A percentile compares a stretch with the other conserved stretches of the same genome.
Evolutionary conservation across 306 rosid genomes (phyloP).

Genomic region (Carpinus fangiana): DNA sequence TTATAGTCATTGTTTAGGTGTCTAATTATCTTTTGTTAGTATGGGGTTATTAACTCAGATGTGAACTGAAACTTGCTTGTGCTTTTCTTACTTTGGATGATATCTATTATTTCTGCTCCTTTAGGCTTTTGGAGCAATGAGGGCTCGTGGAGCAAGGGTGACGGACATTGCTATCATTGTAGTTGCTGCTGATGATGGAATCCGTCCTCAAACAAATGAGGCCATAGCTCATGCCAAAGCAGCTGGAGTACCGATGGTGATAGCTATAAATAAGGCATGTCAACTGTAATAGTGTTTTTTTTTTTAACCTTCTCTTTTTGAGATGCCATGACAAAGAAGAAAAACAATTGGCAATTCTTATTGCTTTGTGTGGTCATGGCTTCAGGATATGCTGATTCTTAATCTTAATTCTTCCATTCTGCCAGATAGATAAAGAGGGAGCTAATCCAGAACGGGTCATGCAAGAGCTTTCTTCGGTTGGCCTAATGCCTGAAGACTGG

Average conservation of each 20-base stretch:
- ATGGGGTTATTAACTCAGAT: conserved; percentile 17
- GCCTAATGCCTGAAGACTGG: conserved; percentile 98
- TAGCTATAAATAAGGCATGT: conserved; percentile 92
- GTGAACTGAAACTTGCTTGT: conserved; percentile 23
- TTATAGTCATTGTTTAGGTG: conserved; percentile 10
- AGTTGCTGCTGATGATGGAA: conserved; percentile 98
- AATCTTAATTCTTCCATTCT: conserved; percentile 23
- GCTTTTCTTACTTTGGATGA: conserved; percentile 34
- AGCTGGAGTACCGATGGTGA: conserved; percentile 89
- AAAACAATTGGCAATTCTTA: conserved; percentile 12
- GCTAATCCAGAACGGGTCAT: conserved; percentile 93
- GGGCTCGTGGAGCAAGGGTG: conserved; percentile 99
- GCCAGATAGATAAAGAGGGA: conserved; percentile 94
- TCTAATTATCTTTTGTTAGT: conserved; percentile 23
- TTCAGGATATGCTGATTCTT: conserved; percentile 23
- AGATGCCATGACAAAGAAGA: conserved; percentile 7
- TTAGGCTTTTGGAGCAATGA: conserved; percentile 99
- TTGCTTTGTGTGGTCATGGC: conserved; percentile 31
- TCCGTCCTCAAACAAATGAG: conserved; percentile 97
- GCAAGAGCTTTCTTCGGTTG: conserved; percentile 96
- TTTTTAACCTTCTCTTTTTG: not conserved
- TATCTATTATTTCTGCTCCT: conserved; percentile 38
- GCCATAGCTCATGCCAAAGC: conserved; percentile 99
- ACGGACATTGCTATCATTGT: conserved; percentile 93
- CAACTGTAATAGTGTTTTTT: conserved; percentile 13